A percentile compares a stretch with the other conserved stretches of the same genome.
Evolutionary conservation across 306 rosid genomes (phyloP).

Genomic region (Cicer judaicum): DNA sequence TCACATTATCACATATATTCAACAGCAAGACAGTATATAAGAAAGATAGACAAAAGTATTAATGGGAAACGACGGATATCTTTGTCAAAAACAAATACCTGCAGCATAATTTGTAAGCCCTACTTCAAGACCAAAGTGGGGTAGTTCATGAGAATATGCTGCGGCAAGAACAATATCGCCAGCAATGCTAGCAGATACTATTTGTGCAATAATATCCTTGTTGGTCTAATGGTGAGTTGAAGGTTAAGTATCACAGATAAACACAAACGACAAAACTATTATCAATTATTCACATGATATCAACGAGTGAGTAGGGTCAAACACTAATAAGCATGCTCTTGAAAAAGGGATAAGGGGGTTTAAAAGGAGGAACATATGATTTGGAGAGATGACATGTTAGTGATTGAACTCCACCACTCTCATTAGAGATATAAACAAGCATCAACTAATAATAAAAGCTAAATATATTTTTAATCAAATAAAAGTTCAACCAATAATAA

Average conservation of each 20-base stretch:
- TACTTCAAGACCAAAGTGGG: slow-evolving; percentile 74
- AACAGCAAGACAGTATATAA: not conserved
- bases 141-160: slow-evolving; percentile 81
- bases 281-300: not conserved
- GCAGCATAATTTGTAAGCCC: slow-evolving; percentile 96
- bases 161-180: slow-evolving; percentile 87
- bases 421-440: no score
- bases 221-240: slow-evolving; percentile 60
- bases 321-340: not conserved
- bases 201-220: slow-evolving; percentile 76
- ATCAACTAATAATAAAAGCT: not conserved
- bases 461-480: not conserved
- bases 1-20: not conserved
- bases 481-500: not conserved
- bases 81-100: slow-evolving; percentile 49
- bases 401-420: not conserved
- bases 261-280: not conserved
- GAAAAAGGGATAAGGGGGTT: not conserved
- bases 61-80: not conserved
- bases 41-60: not conserved
- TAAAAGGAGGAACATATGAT: not conserved
- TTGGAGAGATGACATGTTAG: not conserved
- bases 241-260: not conserved
- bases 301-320: not conserved
- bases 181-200: slow-evolving; percentile 80